Evolutionary conservation across 2,329 filamentous ascomycete species (phyloP).

Genomic region (Microsporum canis): DNA sequence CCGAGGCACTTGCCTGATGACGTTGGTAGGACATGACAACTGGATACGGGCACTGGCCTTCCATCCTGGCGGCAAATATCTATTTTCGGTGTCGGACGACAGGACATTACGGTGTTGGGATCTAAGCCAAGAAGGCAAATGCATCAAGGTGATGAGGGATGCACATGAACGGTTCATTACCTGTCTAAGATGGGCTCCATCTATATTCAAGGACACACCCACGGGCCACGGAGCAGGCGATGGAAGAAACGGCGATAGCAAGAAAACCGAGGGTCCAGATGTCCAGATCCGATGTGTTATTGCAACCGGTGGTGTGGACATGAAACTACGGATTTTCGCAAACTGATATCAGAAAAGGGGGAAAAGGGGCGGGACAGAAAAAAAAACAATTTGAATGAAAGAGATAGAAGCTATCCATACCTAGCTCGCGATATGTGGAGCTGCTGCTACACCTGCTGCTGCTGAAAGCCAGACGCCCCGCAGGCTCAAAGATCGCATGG

Average conservation of each 20-base stretch:
- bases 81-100: slow-evolving; percentile 77
- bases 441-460: neutral
- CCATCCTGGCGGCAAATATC: slow-evolving; percentile 82
- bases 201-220: slow-evolving; percentile 44
- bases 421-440: neutral
- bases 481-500: neutral
- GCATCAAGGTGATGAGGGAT: slow-evolving; percentile 68
- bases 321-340: slow-evolving; percentile 68
- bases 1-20: slow-evolving; percentile 73
- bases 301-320: slow-evolving; percentile 75
- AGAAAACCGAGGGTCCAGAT: slow-evolving; percentile 14
- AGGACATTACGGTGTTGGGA: slow-evolving; percentile 94
- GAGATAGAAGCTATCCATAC: neutral
- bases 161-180: slow-evolving; percentile 76
- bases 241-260: slow-evolving; percentile 10
- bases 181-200: slow-evolving; percentile 78
- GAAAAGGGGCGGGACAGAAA: neutral
- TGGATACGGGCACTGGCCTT: slow-evolving; percentile 83
- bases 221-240: slow-evolving; percentile 15
- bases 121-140: slow-evolving; percentile 76
- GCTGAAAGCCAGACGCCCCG: neutral
- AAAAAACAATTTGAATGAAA: neutral
- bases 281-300: slow-evolving; percentile 66
- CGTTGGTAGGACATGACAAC: slow-evolving; percentile 79
- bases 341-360: neutral